Evolutionary conservation across 1,284 basidiomycete genomes (phyloP).

Genomic region (Ceratobasidium sp.): DNA sequence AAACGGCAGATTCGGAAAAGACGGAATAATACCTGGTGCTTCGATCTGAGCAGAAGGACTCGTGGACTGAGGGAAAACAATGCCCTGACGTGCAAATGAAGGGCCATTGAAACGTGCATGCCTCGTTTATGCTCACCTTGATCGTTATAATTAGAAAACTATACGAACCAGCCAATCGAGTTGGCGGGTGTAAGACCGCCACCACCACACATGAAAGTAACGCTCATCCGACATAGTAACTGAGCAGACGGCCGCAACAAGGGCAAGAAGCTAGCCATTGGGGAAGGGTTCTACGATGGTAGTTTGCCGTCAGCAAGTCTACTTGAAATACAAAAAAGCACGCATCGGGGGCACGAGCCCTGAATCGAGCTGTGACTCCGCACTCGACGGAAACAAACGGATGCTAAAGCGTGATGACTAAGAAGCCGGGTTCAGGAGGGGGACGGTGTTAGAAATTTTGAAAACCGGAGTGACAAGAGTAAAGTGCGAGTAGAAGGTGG

Average conservation of each 20-base stretch:
- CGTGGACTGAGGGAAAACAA: slow-evolving; percentile 65
- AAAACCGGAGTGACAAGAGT: background rate
- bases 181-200: slow-evolving; percentile 20
- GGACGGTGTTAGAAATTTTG: background rate
- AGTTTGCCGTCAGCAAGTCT: slow-evolving; percentile 13
- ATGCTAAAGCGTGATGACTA: slow-evolving; percentile 29
- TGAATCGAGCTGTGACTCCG: slow-evolving; percentile 28
- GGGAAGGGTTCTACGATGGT: background rate
- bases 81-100: slow-evolving; percentile 53
- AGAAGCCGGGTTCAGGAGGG: background rate
- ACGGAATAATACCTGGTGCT: slow-evolving; percentile 49
- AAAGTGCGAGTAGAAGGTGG: background rate
- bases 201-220: slow-evolving; percentile 32
- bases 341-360: background rate
- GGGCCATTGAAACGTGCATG: background rate
- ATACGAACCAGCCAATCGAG: slow-evolving; percentile 30
- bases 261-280: slow-evolving; percentile 17
- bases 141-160: slow-evolving; percentile 32
- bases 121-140: slow-evolving; percentile 18
- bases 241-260: slow-evolving; percentile 30
- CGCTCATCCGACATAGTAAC: slow-evolving; percentile 39
- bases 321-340: background rate
- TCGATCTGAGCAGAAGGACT: slow-evolving; percentile 66
- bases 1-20: background rate
- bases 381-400: slow-evolving; percentile 13